Base-by-base conservation (phyloP, 176 grass and related monocot genomes). In the Phyllostachys edulis region DNA sequence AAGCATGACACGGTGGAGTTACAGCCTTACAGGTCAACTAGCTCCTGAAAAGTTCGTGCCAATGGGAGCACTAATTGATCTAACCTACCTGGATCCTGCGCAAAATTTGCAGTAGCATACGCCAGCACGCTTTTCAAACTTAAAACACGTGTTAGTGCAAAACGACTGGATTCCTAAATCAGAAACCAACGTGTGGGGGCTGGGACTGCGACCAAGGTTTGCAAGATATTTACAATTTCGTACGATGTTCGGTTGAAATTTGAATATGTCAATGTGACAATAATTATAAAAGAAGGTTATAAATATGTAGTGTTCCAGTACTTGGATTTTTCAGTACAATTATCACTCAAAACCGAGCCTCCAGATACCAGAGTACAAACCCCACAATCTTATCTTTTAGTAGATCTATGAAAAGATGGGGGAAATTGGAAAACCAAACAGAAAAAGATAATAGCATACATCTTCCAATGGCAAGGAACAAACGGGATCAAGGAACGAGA, bases 301-400 rank as follows among this genome's bases (percentile, higher is more conserved):
- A 54, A 42, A 70, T 69, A 67, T 6, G 77, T 66, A 16, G 61
- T 50, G 27, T 80, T 51, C 49, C 39, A 8, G 44, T 12, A 75
- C 61, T 46, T 84, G 16, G 68, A 37, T 56, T 82, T 45, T 73
- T 39, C 55, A 55, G 32, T 82, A 45, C 42, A 77, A 39, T 18
- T 40, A 23, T 47, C 18, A 47, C 63, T 71, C 39, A 24, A 63
- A 77, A 77, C n/a, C 14, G 52, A 82, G 24, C 61, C 20, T 90
- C 67, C 14, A 26, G 75, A 77, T 52, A 45, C 23, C 17, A 69
- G 41, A 15, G 44, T 61, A 26, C 18, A 73, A 80, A 80, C 83
- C 86, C 86, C 89, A 55, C 88, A 57, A 94, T 91, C 89, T 91
- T 77, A 83, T 88, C 85, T 85, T 50, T 38, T 14, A 75, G 38